Percentiles rank a stretch among this genome's conserved stretches.
Evolutionary conservation across 371 early-diverging fungal genomes (phyloP).

Genomic region (Mortierella sp.): DNA sequence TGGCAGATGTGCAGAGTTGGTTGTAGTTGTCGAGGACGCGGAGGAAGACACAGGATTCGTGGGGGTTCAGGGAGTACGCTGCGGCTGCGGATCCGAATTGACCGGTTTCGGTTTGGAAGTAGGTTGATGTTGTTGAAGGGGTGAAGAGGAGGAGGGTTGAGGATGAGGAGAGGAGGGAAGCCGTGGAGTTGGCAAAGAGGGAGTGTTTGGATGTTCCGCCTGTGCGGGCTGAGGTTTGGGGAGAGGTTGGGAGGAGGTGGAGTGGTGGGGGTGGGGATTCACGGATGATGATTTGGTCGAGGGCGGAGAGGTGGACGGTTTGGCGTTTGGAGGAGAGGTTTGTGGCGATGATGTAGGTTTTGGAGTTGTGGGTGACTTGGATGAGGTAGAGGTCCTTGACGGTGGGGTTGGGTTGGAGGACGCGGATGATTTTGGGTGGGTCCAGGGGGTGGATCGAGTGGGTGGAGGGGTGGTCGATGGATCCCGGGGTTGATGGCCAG

Average conservation of each 20-base stretch:
- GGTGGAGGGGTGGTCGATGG: not conserved
- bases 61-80: slow-evolving; percentile 26
- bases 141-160: slow-evolving; percentile 1
- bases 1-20: slow-evolving; percentile 5
- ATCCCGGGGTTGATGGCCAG: slow-evolving; percentile 11
- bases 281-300: slow-evolving; percentile 33
- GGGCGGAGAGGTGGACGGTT: slow-evolving; percentile 50
- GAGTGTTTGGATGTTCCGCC: not conserved
- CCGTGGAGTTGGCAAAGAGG: not conserved
- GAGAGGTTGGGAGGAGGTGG: not conserved
- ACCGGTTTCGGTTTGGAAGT: slow-evolving; percentile 29
- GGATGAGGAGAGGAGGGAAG: not conserved
- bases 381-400: slow-evolving; percentile 62
- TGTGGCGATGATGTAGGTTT: slow-evolving; percentile 60
- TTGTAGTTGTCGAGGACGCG: slow-evolving; percentile 37
- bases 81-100: slow-evolving; percentile 44
- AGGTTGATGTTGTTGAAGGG: slow-evolving; percentile 18
- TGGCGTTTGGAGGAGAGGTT: slow-evolving; percentile 65
- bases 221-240: not conserved
- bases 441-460: slow-evolving; percentile 47
- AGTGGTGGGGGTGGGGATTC: not conserved
- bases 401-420: slow-evolving; percentile 60
- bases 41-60: slow-evolving; percentile 40
- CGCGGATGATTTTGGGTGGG: slow-evolving; percentile 62
- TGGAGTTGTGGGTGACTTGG: slow-evolving; percentile 40